Conservation (phyloP, 2,329 filamentous ascomycete species). For the Microdochium bolleyi region DNA sequence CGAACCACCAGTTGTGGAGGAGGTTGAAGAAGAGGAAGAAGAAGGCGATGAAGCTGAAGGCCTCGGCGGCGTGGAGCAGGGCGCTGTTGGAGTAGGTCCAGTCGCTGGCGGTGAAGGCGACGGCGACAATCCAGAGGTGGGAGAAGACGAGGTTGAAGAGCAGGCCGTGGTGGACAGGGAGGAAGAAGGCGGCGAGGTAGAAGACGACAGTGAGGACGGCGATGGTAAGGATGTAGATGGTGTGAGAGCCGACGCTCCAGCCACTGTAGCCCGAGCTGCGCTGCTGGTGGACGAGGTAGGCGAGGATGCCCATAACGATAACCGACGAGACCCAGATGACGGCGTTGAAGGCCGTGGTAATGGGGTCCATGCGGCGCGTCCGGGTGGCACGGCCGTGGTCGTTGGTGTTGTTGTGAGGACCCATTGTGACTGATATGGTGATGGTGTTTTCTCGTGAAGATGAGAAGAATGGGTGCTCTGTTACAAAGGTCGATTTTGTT, state of each 20-base stretch:
- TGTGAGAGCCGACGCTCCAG: background rate
- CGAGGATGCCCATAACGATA: background rate
- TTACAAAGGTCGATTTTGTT: no score
- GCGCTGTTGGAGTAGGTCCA: background rate
- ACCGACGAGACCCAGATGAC: background rate
- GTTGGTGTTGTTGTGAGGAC: background rate
- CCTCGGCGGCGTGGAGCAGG: background rate
- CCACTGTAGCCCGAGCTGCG: background rate
- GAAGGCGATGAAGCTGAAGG: slow-evolving; percentile 1
- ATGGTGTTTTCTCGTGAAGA: background rate
- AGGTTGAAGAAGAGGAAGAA: slow-evolving; percentile 1
- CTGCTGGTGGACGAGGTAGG: background rate
- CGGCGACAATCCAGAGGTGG: slow-evolving; percentile 1
- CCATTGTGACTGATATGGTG: background rate
- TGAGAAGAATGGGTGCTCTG: background rate
- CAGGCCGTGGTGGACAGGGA: background rate
- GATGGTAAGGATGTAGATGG: background rate
- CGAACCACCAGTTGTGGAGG: background rate
- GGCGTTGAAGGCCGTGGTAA: background rate
- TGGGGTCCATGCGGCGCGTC: background rate
- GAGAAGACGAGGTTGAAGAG: slow-evolving; percentile 1
- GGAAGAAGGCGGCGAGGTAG: slow-evolving; percentile 1
- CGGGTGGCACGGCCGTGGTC: background rate
- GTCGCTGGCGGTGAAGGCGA: background rate
- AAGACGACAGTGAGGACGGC: slow-evolving; percentile 1